Conservation (phyloP, 768 basidiomycete species). For the Suillus clintonianus region DNA sequence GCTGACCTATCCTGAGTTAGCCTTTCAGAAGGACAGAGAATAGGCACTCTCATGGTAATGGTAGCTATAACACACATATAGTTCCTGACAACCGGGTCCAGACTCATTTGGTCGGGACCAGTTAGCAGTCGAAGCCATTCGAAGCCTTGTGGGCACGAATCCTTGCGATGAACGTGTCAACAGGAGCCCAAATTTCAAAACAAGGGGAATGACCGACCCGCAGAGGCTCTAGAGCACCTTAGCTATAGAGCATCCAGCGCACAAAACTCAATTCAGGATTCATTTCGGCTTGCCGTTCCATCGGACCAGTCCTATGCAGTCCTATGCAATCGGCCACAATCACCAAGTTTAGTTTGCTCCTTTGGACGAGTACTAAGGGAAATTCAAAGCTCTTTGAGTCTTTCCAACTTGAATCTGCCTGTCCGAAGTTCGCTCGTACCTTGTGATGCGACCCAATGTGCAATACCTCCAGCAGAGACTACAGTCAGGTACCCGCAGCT, state of each 20-base stretch:
- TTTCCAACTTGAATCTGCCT: constrained; percentile 55
- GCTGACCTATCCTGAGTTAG: background rate
- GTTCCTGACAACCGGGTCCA: constrained; percentile 61
- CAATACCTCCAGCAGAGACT: constrained; percentile 59
- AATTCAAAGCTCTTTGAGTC: constrained; percentile 32
- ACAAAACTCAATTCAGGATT: background rate
- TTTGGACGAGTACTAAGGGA: constrained; percentile 19
- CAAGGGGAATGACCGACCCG: constrained; percentile 48
- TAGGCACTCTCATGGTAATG: constrained; percentile 54
- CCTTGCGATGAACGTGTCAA: constrained; percentile 40
- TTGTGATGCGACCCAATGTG: constrained; percentile 67
- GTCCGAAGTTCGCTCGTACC: constrained; percentile 68
- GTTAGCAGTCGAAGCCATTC: too few species aligned
- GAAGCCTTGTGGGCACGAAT: constrained; percentile 76
- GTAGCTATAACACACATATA: constrained; percentile 42
- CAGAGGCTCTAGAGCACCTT: constrained; percentile 10
- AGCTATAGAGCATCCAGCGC: constrained; percentile 64
- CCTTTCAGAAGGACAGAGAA: background rate
- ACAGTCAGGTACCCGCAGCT: constrained; percentile 64
- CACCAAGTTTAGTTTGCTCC: background rate
- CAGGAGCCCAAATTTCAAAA: background rate
- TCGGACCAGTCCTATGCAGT: background rate
- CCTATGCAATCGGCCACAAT: background rate
- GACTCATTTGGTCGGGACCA: constrained; percentile 68
- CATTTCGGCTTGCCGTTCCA: background rate